Conservation (phyloP, 2,329 filamentous ascomycete genomes). For the Capronia epimyces region DNA sequence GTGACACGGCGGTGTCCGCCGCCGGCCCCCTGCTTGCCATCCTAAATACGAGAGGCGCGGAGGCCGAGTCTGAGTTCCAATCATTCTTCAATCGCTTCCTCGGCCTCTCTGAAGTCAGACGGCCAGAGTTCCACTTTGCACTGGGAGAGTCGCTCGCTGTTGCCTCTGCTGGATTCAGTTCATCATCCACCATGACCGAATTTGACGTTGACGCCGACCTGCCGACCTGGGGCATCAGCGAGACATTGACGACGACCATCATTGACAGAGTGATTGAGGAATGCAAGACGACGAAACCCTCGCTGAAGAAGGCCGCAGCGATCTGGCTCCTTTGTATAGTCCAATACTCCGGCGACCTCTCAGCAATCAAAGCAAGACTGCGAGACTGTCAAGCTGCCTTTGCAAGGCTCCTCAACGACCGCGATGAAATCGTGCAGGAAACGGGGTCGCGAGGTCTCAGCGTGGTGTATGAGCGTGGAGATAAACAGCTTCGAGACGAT, state of each 20-base stretch:
- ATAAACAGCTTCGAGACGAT: conserved; percentile 70
- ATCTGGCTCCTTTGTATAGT: conserved; percentile 93
- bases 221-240: conserved; percentile 35
- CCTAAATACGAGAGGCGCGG: conserved; percentile 47
- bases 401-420: conserved; percentile 76
- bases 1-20: conserved; percentile 73
- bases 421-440: conserved; percentile 93
- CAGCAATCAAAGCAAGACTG: conserved; percentile 62
- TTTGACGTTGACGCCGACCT: conserved; percentile 63
- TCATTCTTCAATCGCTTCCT: conserved; percentile 65
- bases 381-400: conserved; percentile 80
- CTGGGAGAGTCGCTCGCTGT: conserved; percentile 83
- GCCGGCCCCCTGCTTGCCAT: conserved; percentile 59
- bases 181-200: conserved; percentile 67
- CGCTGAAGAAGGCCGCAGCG: conserved; percentile 81
- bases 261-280: conserved; percentile 70
- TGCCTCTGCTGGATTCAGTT: conserved; percentile 74
- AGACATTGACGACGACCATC: conserved; percentile 47
- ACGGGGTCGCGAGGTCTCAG: conserved; percentile 84
- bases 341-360: conserved; percentile 79
- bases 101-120: conserved; percentile 73
- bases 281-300: conserved; percentile 79
- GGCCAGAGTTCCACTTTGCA: conserved; percentile 82
- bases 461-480: conserved; percentile 91
- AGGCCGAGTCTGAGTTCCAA: conserved; percentile 32